Conservation (phyloP, 306 rosid species). For the Castanospermum australe region DNA sequence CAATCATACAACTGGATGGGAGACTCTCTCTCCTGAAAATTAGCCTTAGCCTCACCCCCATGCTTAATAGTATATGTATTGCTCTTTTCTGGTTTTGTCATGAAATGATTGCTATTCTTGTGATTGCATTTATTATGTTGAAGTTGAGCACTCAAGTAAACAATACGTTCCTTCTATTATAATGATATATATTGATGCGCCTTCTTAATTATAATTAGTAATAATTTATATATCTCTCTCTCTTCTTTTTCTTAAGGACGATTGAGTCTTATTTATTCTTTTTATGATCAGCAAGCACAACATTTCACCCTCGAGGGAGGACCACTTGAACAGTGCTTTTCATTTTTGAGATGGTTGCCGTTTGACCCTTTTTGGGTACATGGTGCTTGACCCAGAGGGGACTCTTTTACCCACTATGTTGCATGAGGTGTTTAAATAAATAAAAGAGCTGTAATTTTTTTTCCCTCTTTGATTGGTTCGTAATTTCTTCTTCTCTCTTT, state of each 20-base stretch:
- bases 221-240: background rate
- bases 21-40: constrained; percentile 36
- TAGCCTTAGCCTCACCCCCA: constrained; percentile 37
- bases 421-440: constrained; percentile 13
- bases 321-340: constrained; percentile 26
- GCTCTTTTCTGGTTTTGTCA: constrained; percentile 21
- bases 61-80: constrained; percentile 26
- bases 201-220: background rate
- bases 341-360: constrained; percentile 16
- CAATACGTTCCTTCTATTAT: constrained; percentile 18
- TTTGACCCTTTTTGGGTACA: constrained; percentile 24
- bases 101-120: constrained; percentile 38
- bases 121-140: constrained; percentile 41
- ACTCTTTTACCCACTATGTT: constrained; percentile 14
- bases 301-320: constrained; percentile 22
- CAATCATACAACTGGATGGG: constrained; percentile 33
- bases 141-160: constrained; percentile 24
- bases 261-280: background rate
- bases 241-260: background rate
- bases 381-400: constrained; percentile 8
- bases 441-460: background rate
- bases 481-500: background rate
- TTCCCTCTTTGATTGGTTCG: background rate
- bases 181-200: background rate
- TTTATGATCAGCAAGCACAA: background rate